Percentiles rank a stretch among this genome's conserved stretches.
Conservation (phyloP, 2,329 filamentous ascomycete species). For the Verticillium isaacii region DNA sequence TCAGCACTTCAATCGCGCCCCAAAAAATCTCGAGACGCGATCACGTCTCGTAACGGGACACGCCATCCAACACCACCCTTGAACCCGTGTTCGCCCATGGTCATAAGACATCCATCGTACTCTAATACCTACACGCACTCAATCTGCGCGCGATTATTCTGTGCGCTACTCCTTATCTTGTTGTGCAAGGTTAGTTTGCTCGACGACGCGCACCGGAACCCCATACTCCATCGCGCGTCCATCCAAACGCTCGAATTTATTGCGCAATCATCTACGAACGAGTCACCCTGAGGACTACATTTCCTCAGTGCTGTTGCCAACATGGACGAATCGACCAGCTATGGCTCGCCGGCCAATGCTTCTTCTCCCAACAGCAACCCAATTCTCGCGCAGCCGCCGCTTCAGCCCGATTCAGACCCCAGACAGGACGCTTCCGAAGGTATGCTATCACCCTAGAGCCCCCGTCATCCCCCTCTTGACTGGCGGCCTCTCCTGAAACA, state of each 20-base stretch:
- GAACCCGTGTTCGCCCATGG: not conserved
- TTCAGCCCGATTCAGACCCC: slow-evolving; percentile 37
- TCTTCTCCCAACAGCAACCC: slow-evolving; percentile 53
- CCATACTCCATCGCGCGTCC: not conserved
- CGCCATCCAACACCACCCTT: not conserved
- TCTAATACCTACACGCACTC: not conserved
- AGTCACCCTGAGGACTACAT: not conserved
- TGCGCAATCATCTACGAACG: not conserved
- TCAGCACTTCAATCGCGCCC: slow-evolving; percentile 14
- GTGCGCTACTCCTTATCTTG: not conserved
- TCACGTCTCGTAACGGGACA: not conserved
- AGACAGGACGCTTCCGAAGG: slow-evolving; percentile 37
- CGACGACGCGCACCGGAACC: not conserved
- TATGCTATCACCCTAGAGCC: slow-evolving; percentile 19
- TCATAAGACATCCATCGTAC: not conserved
- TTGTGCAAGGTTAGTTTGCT: not conserved
- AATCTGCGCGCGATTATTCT: not conserved
- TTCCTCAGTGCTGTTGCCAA: slow-evolving; percentile 18
- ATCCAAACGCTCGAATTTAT: not conserved
- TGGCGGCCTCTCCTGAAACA: not conserved
- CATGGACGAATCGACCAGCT: slow-evolving; percentile 57
- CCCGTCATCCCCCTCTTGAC: not conserved
- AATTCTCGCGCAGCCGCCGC: slow-evolving; percentile 49
- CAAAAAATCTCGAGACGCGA: slow-evolving; percentile 33
- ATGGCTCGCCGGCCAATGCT: slow-evolving; percentile 52